phyloP scores from a whole-genome alignment of 441 rosid genomes.

The Pelargonium fulgidum region DNA sequence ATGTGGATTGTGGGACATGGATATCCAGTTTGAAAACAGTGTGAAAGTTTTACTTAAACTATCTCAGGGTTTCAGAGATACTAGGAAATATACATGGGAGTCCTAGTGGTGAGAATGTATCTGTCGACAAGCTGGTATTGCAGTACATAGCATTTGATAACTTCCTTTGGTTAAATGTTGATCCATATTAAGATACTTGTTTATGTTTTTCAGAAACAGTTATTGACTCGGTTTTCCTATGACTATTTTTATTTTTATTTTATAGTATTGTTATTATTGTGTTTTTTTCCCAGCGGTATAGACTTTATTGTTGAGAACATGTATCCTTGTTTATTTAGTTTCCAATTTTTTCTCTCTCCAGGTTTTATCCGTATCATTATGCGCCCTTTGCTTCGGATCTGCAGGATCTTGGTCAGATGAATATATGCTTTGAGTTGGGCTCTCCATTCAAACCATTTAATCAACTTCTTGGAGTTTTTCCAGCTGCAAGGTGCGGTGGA shows the following conservation, averaged over 20 bases:
- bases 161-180: neutral
- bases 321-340: neutral
- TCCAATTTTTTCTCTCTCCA: constrained; percentile 9
- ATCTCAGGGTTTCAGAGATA: no score
- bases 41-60: neutral
- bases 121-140: neutral
- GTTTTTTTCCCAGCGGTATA: neutral
- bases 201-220: no score
- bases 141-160: neutral
- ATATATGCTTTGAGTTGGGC: constrained; percentile 26
- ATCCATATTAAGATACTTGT: neutral
- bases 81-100: neutral
- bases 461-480: constrained; percentile 30
- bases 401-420: constrained; percentile 19
- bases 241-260: neutral
- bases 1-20: neutral
- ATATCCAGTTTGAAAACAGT: neutral
- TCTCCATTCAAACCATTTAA: constrained; percentile 32
- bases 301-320: neutral
- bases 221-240: no score
- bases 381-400: constrained; percentile 41
- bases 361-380: constrained; percentile 39
- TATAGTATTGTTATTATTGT: neutral
- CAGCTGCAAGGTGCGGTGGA: constrained; percentile 26
- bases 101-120: neutral